phyloP scores from a whole-genome alignment of 208 protist genomes.

The Leishmania aethiopica region DNA sequence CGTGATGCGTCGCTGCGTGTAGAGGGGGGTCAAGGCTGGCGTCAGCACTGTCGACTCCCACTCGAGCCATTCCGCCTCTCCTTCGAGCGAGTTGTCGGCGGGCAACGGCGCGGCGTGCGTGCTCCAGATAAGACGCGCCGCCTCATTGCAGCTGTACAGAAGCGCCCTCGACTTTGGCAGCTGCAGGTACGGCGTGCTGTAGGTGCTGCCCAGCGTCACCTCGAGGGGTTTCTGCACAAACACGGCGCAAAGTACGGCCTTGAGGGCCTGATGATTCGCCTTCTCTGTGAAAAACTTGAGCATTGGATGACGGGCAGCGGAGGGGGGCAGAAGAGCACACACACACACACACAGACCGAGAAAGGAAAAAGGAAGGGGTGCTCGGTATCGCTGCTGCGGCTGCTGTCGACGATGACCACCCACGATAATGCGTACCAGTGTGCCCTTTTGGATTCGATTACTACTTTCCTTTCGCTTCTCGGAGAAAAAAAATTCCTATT shows the following conservation, averaged over 20 bases:
- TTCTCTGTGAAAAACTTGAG: slow-evolving; percentile 83
- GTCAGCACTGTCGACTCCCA: slow-evolving; percentile 82
- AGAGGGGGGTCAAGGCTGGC: slow-evolving; percentile 60
- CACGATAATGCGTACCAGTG: not conserved
- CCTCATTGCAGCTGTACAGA: slow-evolving; percentile 77
- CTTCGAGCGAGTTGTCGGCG: slow-evolving; percentile 40
- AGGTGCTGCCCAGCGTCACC: slow-evolving; percentile 64
- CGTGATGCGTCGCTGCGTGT: slow-evolving; percentile 70
- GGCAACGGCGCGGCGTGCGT: not conserved
- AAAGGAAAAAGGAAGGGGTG: not conserved
- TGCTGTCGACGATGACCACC: not conserved
- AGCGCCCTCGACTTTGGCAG: slow-evolving; percentile 48
- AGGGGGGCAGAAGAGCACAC: not conserved
- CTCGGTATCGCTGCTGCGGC: not conserved
- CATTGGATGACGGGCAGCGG: slow-evolving; percentile 1
- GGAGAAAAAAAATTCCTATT: not conserved
- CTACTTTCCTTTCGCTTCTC: not conserved
- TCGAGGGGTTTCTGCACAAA: slow-evolving; percentile 58
- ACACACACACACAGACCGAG: not conserved
- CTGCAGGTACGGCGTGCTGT: slow-evolving; percentile 67
- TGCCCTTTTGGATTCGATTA: not conserved
- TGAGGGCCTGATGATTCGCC: slow-evolving; percentile 89
- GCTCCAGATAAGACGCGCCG: slow-evolving; percentile 36
- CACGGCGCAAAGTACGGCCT: slow-evolving; percentile 70
- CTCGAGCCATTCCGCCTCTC: slow-evolving; percentile 80